These are phyloP conservation scores for Rhypophila decipiens DNA, from an alignment of 495 filamentous ascomycete genomes.

Conservation along the genomic window DNA sequence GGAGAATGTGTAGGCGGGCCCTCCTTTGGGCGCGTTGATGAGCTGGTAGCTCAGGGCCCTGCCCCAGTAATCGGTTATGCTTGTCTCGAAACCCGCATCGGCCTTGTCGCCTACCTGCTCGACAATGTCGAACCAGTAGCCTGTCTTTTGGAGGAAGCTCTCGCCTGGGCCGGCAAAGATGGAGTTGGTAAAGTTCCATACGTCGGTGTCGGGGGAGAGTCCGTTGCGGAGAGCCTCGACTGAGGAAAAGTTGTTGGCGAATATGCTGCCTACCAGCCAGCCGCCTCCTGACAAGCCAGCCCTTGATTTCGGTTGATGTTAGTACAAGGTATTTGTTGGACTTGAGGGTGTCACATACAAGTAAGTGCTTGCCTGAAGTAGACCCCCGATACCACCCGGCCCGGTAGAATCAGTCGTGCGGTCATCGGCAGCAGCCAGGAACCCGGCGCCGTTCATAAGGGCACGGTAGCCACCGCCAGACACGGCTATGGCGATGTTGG, in stretches of 20 bases:
- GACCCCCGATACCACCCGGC: conserved; percentile 69
- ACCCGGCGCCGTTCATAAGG: conserved; percentile 82
- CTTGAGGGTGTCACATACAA: conserved; percentile 26
- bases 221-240: conserved; percentile 56
- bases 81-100: conserved; percentile 65
- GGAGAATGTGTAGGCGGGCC: conserved; percentile 76
- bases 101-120: conserved; percentile 59
- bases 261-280: conserved; percentile 84
- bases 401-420: conserved; percentile 61
- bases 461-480: conserved; percentile 78
- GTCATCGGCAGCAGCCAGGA: conserved; percentile 75
- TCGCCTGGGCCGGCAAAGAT: conserved; percentile 53
- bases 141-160: conserved; percentile 33
- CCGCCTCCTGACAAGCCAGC: conserved; percentile 80
- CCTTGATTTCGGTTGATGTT: conserved; percentile 3
- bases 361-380: conserved; percentile 82
- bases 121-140: conserved; percentile 63
- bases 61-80: conserved; percentile 85
- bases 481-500: conserved; percentile 59
- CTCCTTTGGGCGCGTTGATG: conserved; percentile 70
- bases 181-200: conserved; percentile 74
- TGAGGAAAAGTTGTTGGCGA: conserved; percentile 83
- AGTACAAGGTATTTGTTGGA: conserved; percentile 3
- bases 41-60: conserved; percentile 80
- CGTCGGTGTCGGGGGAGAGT: conserved; percentile 42